Base-by-base conservation (phyloP, 2,329 filamentous ascomycete species). In the Rutstroemia sp. region DNA sequence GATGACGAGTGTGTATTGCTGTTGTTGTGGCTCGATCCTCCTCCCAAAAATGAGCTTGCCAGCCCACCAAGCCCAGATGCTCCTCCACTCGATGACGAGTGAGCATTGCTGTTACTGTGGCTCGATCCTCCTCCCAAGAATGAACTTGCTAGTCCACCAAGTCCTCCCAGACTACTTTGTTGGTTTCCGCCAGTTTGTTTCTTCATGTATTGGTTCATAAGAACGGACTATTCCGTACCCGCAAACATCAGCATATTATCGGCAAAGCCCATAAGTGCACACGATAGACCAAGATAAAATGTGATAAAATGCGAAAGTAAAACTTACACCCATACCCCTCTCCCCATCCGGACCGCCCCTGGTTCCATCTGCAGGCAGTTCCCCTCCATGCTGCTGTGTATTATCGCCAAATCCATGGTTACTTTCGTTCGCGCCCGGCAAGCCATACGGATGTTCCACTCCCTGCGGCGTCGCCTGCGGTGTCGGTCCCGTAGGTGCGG, bases 271-370 rank as follows among this genome's bases (percentile, higher is more conserved):
- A 34, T 23, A 34, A 34, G 8, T 9, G 10, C 30, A 34, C 30
- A 34, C 10, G 8, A 14, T 34, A 7, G 37, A 23, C n/a, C 25
- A 18, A 54, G 21, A 39, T 49, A 25, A 21, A 42, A 16, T 4
- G 10, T 14, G 2, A 42, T 44, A 54, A 9, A 34, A 10, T 27
- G 12, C 41, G n/a, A 45, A 8, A 44, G 25, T 56, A 14, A 23
- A 57, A 78, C 84, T 69, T 79, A 88, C 85, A 59, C 85, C 83
- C 56, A 88, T 71, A 42, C 84, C 81, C 61, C 85, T 77, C 52
- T 88, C 84, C 37, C 81, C 82, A 66, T 86, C 82, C 14, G 80
- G 72, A 65, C 83, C 76, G 62, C 79, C 78, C 53, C 82, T 82
- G 9, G 79, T 77, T 8, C 45, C 52, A 65, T 85, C 81, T 44